These are phyloP conservation scores for Fomes fomentarius DNA, from an alignment of 1,284 basidiomycete genomes.

Conservation along the genomic window DNA sequence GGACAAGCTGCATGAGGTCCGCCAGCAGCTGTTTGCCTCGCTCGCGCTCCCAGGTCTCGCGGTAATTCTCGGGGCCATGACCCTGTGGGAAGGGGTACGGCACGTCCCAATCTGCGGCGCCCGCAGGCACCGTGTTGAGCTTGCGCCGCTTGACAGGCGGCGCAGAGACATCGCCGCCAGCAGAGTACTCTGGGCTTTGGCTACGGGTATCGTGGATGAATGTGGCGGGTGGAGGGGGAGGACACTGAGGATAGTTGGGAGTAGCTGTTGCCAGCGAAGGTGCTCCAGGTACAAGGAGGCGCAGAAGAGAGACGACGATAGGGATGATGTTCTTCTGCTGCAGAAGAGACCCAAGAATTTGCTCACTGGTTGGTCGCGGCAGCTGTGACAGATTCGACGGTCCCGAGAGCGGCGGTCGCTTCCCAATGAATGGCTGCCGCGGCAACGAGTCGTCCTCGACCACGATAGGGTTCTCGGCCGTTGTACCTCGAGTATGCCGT, in stretches of 20 bases:
- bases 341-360: slow-evolving; percentile 60
- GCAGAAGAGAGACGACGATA: slow-evolving; percentile 61
- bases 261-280: slow-evolving; percentile 16
- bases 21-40: slow-evolving; percentile 61
- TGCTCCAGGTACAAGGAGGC: slow-evolving; percentile 38
- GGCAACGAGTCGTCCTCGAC: slow-evolving; percentile 54
- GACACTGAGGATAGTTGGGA: slow-evolving; percentile 13
- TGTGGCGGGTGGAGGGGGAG: slow-evolving; percentile 2
- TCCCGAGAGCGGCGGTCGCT: slow-evolving; percentile 13
- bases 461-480: slow-evolving; percentile 66
- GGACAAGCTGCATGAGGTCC: slow-evolving; percentile 64
- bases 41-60: slow-evolving; percentile 60
- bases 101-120: slow-evolving; percentile 78
- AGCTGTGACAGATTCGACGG: slow-evolving; percentile 41
- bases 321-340: slow-evolving; percentile 70
- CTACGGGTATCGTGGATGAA: not conserved
- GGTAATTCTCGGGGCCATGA: slow-evolving; percentile 67
- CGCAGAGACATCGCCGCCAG: slow-evolving; percentile 22
- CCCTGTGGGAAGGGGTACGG: slow-evolving; percentile 74
- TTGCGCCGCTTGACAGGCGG: slow-evolving; percentile 58
- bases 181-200: not conserved
- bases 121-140: slow-evolving; percentile 68
- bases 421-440: slow-evolving; percentile 21
- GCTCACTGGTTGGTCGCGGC: slow-evolving; percentile 52
- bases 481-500: slow-evolving; percentile 50